Conservation (phyloP, 2,329 filamentous ascomycete species). For the Calonectria multiphialidica region DNA sequence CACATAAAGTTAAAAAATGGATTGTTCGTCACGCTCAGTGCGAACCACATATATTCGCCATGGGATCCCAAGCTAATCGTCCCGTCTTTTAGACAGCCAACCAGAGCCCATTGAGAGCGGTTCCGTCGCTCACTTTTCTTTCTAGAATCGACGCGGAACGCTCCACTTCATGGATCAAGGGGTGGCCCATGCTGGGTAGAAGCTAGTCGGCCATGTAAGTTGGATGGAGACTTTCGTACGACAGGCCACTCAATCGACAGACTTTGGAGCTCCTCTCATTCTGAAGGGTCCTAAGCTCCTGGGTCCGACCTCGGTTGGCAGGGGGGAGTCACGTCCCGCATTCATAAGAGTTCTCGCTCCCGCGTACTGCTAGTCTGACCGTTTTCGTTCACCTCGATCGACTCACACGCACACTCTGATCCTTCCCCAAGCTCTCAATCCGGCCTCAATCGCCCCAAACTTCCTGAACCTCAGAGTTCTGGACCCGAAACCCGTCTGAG, state of each 20-base stretch:
- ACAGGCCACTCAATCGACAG: conserved; percentile 21
- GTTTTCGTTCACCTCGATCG: background rate
- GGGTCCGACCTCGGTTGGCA: conserved; percentile 10
- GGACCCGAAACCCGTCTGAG: conserved; percentile 18
- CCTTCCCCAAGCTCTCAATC: background rate
- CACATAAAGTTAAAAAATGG: background rate
- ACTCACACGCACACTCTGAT: background rate
- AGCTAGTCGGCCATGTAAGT: conserved; percentile 9
- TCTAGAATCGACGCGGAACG: conserved; percentile 8
- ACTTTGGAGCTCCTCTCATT: conserved; percentile 4
- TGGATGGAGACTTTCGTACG: conserved; percentile 13
- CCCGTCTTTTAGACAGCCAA: conserved; percentile 2
- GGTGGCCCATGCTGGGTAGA: conserved; percentile 15
- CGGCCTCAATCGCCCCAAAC: background rate
- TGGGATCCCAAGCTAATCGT: conserved; percentile 3
- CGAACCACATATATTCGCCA: background rate
- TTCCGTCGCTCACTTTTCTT: conserved; percentile 15
- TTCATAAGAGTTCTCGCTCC: conserved; percentile 14
- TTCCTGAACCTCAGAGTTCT: conserved; percentile 12
- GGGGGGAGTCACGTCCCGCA: background rate
- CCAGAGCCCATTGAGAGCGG: background rate
- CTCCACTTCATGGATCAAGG: conserved; percentile 19
- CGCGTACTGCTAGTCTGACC: background rate
- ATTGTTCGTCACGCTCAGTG: background rate
- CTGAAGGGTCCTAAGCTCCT: background rate